These are phyloP conservation scores for Chytriomyces hyalinus DNA, from an alignment of 192 early-diverging fungal species.

Conservation along the genomic window DNA sequence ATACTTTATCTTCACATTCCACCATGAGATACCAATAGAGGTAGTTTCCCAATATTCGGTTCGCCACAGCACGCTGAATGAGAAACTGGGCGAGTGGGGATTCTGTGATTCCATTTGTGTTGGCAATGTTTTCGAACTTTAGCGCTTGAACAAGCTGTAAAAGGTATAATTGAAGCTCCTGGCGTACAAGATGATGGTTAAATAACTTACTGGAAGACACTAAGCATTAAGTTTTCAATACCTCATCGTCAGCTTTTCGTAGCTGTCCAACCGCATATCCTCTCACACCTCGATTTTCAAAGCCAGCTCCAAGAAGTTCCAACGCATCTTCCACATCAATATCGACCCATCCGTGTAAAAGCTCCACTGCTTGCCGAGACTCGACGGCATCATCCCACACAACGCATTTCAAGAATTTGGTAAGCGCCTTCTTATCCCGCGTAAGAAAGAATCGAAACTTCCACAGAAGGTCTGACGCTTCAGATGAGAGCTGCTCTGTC, in stretches of 20 bases:
- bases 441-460: slow-evolving; percentile 96
- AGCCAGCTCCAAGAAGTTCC: slow-evolving; percentile 88
- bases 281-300: slow-evolving; percentile 82
- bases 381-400: slow-evolving; percentile 93
- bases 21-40: slow-evolving; percentile 93
- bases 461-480: slow-evolving; percentile 97
- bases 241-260: slow-evolving; percentile 88
- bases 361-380: slow-evolving; percentile 86
- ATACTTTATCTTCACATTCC: slow-evolving; percentile 85
- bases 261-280: slow-evolving; percentile 88
- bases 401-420: slow-evolving; percentile 97
- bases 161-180: slow-evolving; percentile 93
- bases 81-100: slow-evolving; percentile 82
- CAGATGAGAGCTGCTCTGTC: slow-evolving; percentile 77
- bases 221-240: slow-evolving; percentile 33
- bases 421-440: slow-evolving; percentile 92
- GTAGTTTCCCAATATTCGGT: slow-evolving; percentile 87
- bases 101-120: slow-evolving; percentile 33
- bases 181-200: slow-evolving; percentile 3
- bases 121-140: slow-evolving; percentile 85
- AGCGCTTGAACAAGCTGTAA: slow-evolving; percentile 98
- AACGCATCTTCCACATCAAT: slow-evolving; percentile 95
- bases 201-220: neutral
- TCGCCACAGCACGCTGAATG: slow-evolving; percentile 83
- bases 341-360: slow-evolving; percentile 87